Percentiles rank a stretch among this genome's conserved stretches.
phyloP scores from a whole-genome alignment of 2,329 filamentous ascomycete species.

The Davidsoniella neocaledoniae region DNA sequence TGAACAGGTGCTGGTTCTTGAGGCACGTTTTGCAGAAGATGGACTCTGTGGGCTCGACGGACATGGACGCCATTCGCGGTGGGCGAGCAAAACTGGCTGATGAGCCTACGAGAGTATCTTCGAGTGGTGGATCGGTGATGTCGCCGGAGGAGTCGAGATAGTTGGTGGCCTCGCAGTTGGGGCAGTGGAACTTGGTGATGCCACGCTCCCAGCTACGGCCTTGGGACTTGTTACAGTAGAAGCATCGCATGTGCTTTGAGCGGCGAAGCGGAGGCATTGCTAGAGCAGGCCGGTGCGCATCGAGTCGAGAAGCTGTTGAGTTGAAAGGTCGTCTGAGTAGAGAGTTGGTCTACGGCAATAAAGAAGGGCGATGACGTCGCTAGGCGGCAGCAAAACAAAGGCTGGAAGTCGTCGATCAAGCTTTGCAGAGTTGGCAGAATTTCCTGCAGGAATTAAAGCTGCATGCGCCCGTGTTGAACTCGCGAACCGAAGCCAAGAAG shows the following conservation, averaged over 20 bases:
- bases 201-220: slow-evolving; percentile 38
- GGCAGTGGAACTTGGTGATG: slow-evolving; percentile 54
- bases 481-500: too few species aligned
- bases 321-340: too few species aligned
- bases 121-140: slow-evolving; percentile 69
- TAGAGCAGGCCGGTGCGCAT: too few species aligned
- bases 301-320: too few species aligned
- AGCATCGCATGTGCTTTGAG: slow-evolving; percentile 45
- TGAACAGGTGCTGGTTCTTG: slow-evolving; percentile 76
- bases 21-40: slow-evolving; percentile 62
- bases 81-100: slow-evolving; percentile 15
- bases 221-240: slow-evolving; percentile 65
- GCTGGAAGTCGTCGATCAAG: too few species aligned
- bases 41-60: slow-evolving; percentile 12
- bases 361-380: too few species aligned
- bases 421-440: too few species aligned
- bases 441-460: too few species aligned
- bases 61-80: slow-evolving; percentile 19
- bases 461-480: too few species aligned
- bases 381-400: too few species aligned
- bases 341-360: too few species aligned
- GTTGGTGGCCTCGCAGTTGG: slow-evolving; percentile 71
- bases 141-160: slow-evolving; percentile 81
- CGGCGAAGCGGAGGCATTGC: slow-evolving; percentile 28
- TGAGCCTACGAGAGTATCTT: slow-evolving; percentile 28